Base-by-base conservation (phyloP, 768 basidiomycete genomes). In the Coprinopsis cinerea region DNA sequence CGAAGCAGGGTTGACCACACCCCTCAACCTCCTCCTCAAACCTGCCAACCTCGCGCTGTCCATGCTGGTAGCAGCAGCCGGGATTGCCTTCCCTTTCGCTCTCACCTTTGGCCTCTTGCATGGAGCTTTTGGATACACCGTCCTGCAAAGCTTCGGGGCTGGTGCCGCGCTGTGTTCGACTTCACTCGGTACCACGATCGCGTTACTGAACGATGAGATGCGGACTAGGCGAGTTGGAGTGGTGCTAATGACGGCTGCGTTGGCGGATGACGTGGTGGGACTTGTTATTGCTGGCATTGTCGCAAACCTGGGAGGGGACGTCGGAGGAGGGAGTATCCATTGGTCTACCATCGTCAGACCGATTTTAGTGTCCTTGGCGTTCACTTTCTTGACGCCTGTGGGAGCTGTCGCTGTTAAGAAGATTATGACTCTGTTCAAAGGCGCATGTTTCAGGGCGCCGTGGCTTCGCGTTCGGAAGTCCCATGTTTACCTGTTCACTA, bases 131-230 rank as follows among this genome's bases (percentile, higher is more conserved):
- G 66, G 69, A 2, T 76, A 75, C 49, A 51, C 63, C 0, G 45
- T 59, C 0, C 54, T 79, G 2, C 75, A 81, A 52, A 67, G 76
- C 2, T 85, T 88, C 58, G 72, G 77, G 0, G 79, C 80, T 0
- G 83, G 83, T 0, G 79, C 81, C 1, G 75, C 82, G 0, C 66
- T 85, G 1, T 78, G 76, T 15, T 78, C 80, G 0, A 86, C 83
- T 0, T 81, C 79, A 0, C 70, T 86, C 1, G 84, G 83, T 0
- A 88, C 84, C 24, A 83, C 82, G 0, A 71, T 86, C n/a, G 70
- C 76, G 14, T 70, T 85, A 13, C 67, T 86, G 24, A 70, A 67
- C n/a, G 66, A 73, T 23, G 66, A 72, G 23, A 61, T 82, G 25
- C 66, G 70, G 22, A 65, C 65, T 30, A 81, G 75, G 2, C 68